phyloP scores from a whole-genome alignment of 2,329 filamentous ascomycete species.

The Clarireedia homoeocarpa region DNA sequence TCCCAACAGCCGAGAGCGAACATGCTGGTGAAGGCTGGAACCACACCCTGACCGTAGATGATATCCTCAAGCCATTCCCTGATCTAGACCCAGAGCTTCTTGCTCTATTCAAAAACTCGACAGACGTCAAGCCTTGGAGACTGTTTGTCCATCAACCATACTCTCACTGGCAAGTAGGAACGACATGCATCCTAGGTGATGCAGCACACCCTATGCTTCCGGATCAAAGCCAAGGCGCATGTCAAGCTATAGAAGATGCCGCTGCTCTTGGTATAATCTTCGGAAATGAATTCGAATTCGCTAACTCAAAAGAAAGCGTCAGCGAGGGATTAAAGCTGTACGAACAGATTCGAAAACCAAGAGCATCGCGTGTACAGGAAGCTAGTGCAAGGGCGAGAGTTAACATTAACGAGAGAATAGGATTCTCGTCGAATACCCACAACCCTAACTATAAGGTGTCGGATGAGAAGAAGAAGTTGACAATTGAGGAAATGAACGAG shows the following conservation, averaged over 20 bases:
- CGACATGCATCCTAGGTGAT: constrained; percentile 53
- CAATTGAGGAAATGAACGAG: constrained; percentile 61
- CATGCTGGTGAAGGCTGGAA: constrained; percentile 26
- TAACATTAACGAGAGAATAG: constrained; percentile 50
- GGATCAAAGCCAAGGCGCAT: constrained; percentile 58
- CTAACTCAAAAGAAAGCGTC: constrained; percentile 25
- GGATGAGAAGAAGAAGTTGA: constrained; percentile 51
- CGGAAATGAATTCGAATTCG: constrained; percentile 2
- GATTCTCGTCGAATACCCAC: constrained; percentile 22
- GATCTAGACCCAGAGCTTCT: constrained; percentile 40
- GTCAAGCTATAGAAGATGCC: constrained; percentile 34
- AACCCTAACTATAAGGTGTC: constrained; percentile 51
- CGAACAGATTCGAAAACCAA: constrained; percentile 42
- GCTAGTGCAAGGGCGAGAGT: constrained; percentile 48
- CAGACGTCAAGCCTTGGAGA: constrained; percentile 27
- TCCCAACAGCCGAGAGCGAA: constrained; percentile 20
- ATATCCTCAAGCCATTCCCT: constrained; percentile 53
- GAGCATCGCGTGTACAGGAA: constrained; percentile 46
- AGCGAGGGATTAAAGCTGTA: constrained; percentile 35
- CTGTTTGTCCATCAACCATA: constrained; percentile 47
- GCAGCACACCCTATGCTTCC: constrained; percentile 63
- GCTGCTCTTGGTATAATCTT: constrained; percentile 31
- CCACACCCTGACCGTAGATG: constrained; percentile 37
- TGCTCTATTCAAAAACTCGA: constrained; percentile 22
- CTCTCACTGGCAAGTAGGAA: constrained; percentile 43